A percentile compares a stretch with the other conserved stretches of the same genome.
Evolutionary conservation across 108 stramenopile species (phyloP).

Genomic region (Fragilariopsis cylindrus): DNA sequence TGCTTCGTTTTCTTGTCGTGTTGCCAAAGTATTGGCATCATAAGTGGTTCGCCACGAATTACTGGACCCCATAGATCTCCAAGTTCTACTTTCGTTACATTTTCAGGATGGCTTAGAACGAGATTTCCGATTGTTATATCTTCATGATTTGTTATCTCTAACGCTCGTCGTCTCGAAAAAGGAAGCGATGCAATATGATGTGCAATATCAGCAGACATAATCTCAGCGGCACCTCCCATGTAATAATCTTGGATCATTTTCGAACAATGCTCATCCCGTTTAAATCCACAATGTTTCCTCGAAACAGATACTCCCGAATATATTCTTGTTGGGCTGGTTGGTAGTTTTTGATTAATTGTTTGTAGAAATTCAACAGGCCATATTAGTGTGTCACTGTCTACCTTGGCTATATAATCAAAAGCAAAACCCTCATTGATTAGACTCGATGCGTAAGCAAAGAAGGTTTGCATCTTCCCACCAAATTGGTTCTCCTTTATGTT

Average conservation of each 20-base stretch:
- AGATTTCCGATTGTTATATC: conserved; percentile 38
- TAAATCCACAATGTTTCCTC: conserved; percentile 4
- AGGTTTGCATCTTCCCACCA: conserved; percentile 30
- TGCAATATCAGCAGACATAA: conserved; percentile 15
- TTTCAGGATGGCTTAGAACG: conserved; percentile 20
- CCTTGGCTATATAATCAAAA: conserved; percentile 38
- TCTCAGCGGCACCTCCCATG: conserved; percentile 16
- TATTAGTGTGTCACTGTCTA: conserved; percentile 25
- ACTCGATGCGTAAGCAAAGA: conserved; percentile 35
- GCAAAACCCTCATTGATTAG: conserved; percentile 13
- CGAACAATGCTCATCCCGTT: conserved; percentile 10
- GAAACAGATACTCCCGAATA: conserved; percentile 16
- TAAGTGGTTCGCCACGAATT: not conserved
- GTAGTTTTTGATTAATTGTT: not conserved
- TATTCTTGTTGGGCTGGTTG: conserved; percentile 2
- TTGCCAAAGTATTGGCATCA: conserved; percentile 1
- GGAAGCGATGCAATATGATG: conserved; percentile 16
- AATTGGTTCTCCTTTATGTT: conserved; percentile 22
- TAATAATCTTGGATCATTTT: conserved; percentile 13
- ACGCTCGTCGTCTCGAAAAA: not conserved
- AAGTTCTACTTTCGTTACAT: conserved; percentile 6
- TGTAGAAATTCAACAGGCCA: conserved; percentile 19
- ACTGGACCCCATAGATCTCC: not conserved
- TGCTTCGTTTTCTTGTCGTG: conserved; percentile 18
- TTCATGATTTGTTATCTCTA: conserved; percentile 15